Evolutionary conservation across 179 eudicot species (phyloP), one percentile per base, ranked within the genome.

Genomic region (Actinidia arguta): DNA sequence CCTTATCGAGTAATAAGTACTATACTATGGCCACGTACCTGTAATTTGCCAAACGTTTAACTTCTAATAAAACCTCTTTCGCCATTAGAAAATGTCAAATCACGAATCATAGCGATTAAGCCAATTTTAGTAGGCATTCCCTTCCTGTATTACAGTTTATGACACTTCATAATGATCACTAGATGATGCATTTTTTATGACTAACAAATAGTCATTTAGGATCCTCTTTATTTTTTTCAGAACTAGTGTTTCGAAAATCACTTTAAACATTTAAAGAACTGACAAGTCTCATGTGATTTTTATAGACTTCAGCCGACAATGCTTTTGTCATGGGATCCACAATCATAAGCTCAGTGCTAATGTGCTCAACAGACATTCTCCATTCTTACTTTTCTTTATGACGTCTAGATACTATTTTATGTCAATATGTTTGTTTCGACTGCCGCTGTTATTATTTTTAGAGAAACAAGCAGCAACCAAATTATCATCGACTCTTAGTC

Each of bases 321-420:
- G 27, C 77, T 39, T 73, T 73, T 1, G 61, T 73, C 61, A 73
- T n/a, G 36, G n/a, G 77, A 73, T 73, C n/a, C n/a, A n/a, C 59
- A 73, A 73, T 51, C 14, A 51, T 73, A 36, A 73, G 20, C 11
- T 73, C 42, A 1, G 17, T 48, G n/a, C 61, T 73, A 6, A 39
- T 73, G 24, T 73, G 77, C 61, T 73, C 42, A 73, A 73, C 51
- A 27, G 22, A 73, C 20, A 1, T 73, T 44, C 14, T 52, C 17
- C 44, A 39, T 52, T 44, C 44, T 73, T 3, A 73, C 77, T n/a
- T 22, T 50, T 48, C 44, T 73, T 36, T 52, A 17, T 73, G 12
- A 73, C 61, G n/a, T 6, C 42, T 48, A 62, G 67, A 62, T n/a
- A 62, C 67, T n/a, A n/a, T n/a, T 62, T 22, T 62, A 62, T 62